A percentile compares a stretch with the other conserved stretches of the same genome.
Evolutionary conservation across 78 protist species (phyloP).

Genomic region (Diacronema lutheri): DNA sequence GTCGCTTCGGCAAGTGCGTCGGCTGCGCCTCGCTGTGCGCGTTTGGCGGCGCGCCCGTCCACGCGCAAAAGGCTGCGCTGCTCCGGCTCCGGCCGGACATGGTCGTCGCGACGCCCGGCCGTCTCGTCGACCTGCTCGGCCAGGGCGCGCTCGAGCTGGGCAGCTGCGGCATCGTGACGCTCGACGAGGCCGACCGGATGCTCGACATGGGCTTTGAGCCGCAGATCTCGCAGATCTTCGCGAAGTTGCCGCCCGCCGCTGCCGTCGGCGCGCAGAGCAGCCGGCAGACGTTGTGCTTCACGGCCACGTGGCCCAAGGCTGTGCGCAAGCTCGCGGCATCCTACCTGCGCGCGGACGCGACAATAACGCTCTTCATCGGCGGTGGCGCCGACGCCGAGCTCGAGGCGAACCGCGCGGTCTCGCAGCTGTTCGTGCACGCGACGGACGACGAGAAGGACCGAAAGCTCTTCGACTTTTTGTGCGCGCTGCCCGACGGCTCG

Average conservation of each 20-base stretch:
- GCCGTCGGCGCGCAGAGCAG: too few species aligned
- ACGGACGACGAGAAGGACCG: slow-evolving; percentile 44
- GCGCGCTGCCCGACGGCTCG: slow-evolving; percentile 26
- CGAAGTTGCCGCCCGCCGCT: neutral
- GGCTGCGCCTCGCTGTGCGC: slow-evolving; percentile 20
- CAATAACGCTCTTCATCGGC: neutral
- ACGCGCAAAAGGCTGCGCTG: neutral
- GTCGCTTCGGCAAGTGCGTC: slow-evolving; percentile 19
- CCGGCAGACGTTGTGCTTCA: slow-evolving; percentile 52
- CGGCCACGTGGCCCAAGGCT: slow-evolving; percentile 53
- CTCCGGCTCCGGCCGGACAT: neutral
- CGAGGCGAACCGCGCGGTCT: slow-evolving; percentile 12
- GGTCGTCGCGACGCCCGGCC: slow-evolving; percentile 65
- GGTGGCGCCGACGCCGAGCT: slow-evolving; percentile 18
- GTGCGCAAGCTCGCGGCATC: slow-evolving; percentile 39
- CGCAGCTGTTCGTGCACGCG: slow-evolving; percentile 17
- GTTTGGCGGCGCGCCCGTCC: slow-evolving; percentile 37
- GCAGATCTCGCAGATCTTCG: neutral
- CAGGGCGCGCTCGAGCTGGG: neutral
- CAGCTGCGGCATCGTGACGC: slow-evolving; percentile 39
- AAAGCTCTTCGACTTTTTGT: neutral
- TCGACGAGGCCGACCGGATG: slow-evolving; percentile 90
- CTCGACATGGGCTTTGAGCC: slow-evolving; percentile 81
- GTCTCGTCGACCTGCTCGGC: slow-evolving; percentile 18
- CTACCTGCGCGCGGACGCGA: neutral